These are phyloP conservation scores for Xerocomus spinulosus DNA, from an alignment of 768 basidiomycete genomes.

Conservation along the genomic window DNA sequence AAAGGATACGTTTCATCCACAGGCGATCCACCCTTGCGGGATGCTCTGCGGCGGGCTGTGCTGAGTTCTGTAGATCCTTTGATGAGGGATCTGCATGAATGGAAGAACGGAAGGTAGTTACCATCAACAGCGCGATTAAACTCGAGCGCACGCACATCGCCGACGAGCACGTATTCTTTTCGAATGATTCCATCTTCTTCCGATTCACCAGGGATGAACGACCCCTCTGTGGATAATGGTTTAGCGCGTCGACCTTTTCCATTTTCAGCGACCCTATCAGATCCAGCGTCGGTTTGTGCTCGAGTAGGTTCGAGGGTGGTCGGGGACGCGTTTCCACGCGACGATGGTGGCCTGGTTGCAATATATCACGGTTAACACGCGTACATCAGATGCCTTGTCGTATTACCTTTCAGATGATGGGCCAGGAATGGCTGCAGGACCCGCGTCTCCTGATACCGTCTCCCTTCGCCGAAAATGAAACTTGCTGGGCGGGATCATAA, in stretches of 20 bases:
- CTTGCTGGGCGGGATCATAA: constrained; percentile 78
- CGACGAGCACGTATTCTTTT: constrained; percentile 91
- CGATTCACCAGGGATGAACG: constrained; percentile 75
- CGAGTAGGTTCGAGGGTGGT: constrained; percentile 10
- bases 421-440: not conserved
- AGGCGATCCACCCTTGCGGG: constrained; percentile 47
- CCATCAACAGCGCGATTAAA: constrained; percentile 92
- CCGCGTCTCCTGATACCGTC: constrained; percentile 10
- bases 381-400: not conserved
- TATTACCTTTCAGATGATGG: constrained; percentile 22
- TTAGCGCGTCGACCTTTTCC: constrained; percentile 16
- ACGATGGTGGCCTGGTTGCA: constrained; percentile 11
- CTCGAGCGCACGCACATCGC: constrained; percentile 84
- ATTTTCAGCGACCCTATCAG: constrained; percentile 6
- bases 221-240: constrained; percentile 50
- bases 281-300: constrained; percentile 12
- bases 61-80: constrained; percentile 51
- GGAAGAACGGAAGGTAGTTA: constrained; percentile 30
- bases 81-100: constrained; percentile 9
- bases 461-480: constrained; percentile 59
- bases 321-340: constrained; percentile 16
- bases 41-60: constrained; percentile 51
- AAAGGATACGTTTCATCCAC: constrained; percentile 39
- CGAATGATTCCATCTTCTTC: constrained; percentile 78
- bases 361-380: not conserved